These are phyloP conservation scores for Galerina sulciceps DNA, from an alignment of 768 basidiomycete genomes.

Conservation along the genomic window DNA sequence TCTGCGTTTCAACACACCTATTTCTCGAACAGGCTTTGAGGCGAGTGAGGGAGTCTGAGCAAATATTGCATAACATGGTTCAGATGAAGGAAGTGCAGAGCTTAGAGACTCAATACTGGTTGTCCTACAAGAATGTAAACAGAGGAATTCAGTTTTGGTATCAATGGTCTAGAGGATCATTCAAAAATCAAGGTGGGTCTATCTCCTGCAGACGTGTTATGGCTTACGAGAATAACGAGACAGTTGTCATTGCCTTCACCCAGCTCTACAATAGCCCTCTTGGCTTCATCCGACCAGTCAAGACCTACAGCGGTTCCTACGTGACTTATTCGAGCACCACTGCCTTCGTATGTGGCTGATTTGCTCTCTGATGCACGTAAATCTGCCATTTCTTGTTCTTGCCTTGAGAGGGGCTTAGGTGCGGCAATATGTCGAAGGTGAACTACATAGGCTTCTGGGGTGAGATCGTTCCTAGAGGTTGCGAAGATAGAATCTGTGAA, in stretches of 20 bases:
- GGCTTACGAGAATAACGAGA: conserved; percentile 70
- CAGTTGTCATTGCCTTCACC: conserved; percentile 48
- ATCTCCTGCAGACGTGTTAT: neutral
- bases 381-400: conserved; percentile 82
- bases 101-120: conserved; percentile 48
- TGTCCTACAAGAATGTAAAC: conserved; percentile 44
- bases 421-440: conserved; percentile 75
- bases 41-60: conserved; percentile 57
- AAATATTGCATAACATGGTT: conserved; percentile 74
- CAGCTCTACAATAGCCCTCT: conserved; percentile 66
- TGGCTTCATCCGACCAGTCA: conserved; percentile 68
- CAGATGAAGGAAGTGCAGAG: conserved; percentile 52
- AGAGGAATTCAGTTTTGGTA: conserved; percentile 60
- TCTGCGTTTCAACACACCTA: conserved; percentile 48
- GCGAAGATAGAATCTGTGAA: conserved; percentile 83
- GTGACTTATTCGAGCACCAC: conserved; percentile 56
- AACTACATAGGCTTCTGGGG: conserved; percentile 69
- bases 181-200: neutral
- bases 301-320: conserved; percentile 66
- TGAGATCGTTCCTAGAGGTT: conserved; percentile 69
- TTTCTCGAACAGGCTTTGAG: conserved; percentile 52
- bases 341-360: conserved; percentile 58
- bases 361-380: conserved; percentile 74
- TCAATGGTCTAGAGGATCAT: conserved; percentile 62
- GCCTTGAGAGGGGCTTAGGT: conserved; percentile 80